These are phyloP conservation scores for Celoporthe dispersa DNA, from an alignment of 2,329 filamentous ascomycete genomes.

Conservation along the genomic window DNA sequence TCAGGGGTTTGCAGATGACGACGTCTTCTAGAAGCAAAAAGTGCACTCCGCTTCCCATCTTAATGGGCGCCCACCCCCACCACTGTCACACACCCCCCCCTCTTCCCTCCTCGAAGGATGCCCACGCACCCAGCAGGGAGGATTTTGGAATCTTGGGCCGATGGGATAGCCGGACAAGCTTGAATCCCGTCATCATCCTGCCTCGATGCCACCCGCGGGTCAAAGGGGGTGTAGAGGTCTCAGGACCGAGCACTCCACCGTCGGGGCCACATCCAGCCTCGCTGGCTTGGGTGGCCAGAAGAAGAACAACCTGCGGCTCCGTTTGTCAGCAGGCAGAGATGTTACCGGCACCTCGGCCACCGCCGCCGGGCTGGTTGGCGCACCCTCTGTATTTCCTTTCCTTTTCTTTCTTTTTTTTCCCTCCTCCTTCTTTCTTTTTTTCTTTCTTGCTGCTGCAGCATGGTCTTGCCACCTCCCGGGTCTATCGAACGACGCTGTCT, in stretches of 20 bases:
- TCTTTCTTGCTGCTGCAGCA: background rate
- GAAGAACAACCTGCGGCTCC: background rate
- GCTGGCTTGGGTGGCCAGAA: too few relatives aligned
- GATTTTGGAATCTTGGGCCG: background rate
- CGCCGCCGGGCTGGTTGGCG: background rate
- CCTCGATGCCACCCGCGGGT: background rate
- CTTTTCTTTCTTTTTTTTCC: background rate
- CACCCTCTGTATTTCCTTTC: too few relatives aligned
- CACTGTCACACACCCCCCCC: background rate
- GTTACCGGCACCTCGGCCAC: background rate
- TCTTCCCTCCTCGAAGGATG: background rate
- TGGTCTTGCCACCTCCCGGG: background rate
- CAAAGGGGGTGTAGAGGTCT: background rate
- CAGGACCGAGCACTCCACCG: too few relatives aligned
- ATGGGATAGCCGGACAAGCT: background rate
- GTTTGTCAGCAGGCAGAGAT: background rate
- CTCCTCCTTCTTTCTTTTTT: background rate
- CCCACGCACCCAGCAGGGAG: background rate
- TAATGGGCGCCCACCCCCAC: background rate
- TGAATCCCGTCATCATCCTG: slow-evolving; percentile 4
- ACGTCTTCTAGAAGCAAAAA: slow-evolving; percentile 22
- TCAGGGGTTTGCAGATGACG: slow-evolving; percentile 16
- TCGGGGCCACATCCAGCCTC: too few relatives aligned
- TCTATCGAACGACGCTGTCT: background rate
- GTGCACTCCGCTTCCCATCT: background rate